phyloP scores from a whole-genome alignment of 805 yeast species.

The Kurtzmaniella cleridarum region DNA sequence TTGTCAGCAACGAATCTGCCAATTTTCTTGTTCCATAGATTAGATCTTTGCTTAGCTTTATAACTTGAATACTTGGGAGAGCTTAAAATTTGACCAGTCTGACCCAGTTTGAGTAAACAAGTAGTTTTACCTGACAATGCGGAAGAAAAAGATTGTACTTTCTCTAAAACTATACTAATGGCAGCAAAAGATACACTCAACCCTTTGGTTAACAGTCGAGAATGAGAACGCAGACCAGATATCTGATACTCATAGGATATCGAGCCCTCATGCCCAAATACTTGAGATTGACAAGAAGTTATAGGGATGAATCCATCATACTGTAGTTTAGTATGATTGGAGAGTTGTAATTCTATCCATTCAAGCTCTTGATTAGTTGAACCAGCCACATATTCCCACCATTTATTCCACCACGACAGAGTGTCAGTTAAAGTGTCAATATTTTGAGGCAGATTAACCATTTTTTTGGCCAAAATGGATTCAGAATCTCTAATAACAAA shows the following conservation, averaged over 20 bases:
- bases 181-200: neutral
- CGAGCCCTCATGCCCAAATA: conserved; percentile 11
- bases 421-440: conserved; percentile 3
- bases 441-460: neutral
- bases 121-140: conserved; percentile 7
- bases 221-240: neutral
- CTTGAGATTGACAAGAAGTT: conserved; percentile 11
- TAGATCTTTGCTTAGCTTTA: conserved; percentile 8
- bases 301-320: conserved; percentile 10
- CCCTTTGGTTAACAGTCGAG: too few species aligned
- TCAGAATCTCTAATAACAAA: conserved; percentile 1
- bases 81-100: conserved; percentile 15
- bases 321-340: neutral
- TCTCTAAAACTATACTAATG: neutral
- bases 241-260: conserved; percentile 4
- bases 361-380: neutral
- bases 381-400: neutral
- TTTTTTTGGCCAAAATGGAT: neutral
- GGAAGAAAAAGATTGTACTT: neutral
- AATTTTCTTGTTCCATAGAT: conserved; percentile 8
- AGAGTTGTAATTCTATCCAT: conserved; percentile 11
- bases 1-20: conserved; percentile 8
- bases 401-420: neutral
- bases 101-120: conserved; percentile 12
- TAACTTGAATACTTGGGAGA: conserved; percentile 12